Evolutionary conservation across 306 rosid species (phyloP).

Genomic region (Prunus mume): DNA sequence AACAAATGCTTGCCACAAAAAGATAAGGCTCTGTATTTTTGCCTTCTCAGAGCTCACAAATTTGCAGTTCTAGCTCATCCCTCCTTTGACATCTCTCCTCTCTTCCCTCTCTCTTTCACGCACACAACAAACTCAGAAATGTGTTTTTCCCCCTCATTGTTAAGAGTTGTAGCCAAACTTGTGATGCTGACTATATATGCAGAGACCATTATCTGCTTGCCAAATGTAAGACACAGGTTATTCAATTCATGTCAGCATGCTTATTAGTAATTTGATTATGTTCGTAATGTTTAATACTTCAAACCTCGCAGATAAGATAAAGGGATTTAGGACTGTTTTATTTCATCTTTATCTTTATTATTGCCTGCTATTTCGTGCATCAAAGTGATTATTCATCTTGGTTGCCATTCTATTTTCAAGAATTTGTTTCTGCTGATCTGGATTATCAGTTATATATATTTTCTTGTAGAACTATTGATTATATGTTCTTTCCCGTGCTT

Average conservation of each 20-base stretch:
- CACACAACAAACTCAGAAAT: background rate
- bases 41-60: background rate
- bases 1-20: background rate
- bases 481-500: background rate
- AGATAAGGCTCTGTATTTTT: background rate
- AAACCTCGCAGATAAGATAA: too few relatives aligned
- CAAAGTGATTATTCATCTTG: background rate
- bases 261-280: too few relatives aligned
- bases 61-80: background rate
- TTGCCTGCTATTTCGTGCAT: background rate
- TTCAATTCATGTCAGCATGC: too few relatives aligned
- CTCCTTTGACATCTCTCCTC: background rate
- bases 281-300: too few relatives aligned
- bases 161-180: background rate
- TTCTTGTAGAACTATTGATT: background rate
- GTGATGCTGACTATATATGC: background rate
- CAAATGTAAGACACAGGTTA: too few relatives aligned
- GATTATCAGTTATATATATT: too few relatives aligned
- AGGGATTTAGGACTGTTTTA: too few relatives aligned
- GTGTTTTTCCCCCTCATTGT: background rate
- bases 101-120: background rate
- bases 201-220: background rate
- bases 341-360: background rate
- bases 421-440: too few relatives aligned
- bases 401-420: background rate